Base-by-base conservation (phyloP, 31 red algal genomes). In the Odonthalia washingtoniensis region DNA sequence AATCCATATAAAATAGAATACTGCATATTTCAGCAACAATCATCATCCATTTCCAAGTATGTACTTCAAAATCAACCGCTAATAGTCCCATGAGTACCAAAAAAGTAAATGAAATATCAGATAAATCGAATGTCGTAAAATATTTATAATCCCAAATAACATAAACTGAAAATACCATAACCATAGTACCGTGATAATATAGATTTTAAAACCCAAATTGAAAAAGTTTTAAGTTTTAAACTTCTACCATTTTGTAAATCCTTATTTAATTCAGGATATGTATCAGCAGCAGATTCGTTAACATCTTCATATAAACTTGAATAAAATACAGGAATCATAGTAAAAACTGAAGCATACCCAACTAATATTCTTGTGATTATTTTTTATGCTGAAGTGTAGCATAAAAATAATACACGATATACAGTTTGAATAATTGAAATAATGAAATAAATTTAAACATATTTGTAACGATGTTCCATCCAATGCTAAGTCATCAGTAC, bases 81-180 rank as follows among this genome's bases (percentile, higher is more conserved):
- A 98, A 89, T 65, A 92, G 57, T 64, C 95, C 96, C 27, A 90
- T 93, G 32, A 98, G 67, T 16, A 98, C 87, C 30, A 98, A 82
- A 35, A 93, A 89, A 33, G 96, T 92, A 63, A 98, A 98, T n/a
- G 96, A 94, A 34, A 98, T 92, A 43, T 93, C 91, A 37, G 73
- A 74, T 42, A 98, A 79, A 69, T 95, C 83, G 5, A 89, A 65
- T 9, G 93, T 95, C 32, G 93, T 96, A 61, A 98, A 98, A 52
- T 91, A 95, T 57, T 93, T 88, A 75, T 96, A 93, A 87, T 98
- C 92, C 90, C 93, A 95, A 65, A 98, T 77, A 18, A 98, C 89
- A 79, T 91, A 95, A 43, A 98, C 94, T 12, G 96, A 95, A 69
- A 98, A 93, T 0, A 95, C 93, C 96, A 98, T 98, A 38, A 98